Evolutionary conservation across 1,284 basidiomycete genomes (phyloP), one percentile per base, ranked within the genome.

Genomic region (Puccinia novopanici): DNA sequence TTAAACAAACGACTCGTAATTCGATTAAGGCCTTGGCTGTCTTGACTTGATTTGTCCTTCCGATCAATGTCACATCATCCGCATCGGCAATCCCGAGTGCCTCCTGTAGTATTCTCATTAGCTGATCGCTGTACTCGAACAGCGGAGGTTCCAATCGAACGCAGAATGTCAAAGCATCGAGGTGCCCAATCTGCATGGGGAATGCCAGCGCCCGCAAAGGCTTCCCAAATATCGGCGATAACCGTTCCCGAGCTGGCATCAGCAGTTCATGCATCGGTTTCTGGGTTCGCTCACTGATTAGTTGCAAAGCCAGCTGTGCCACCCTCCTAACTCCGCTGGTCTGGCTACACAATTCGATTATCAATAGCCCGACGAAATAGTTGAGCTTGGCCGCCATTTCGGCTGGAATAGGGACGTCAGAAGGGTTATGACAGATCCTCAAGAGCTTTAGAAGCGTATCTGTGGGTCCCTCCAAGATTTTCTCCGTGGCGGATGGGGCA

Each of bases 201-300:
- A 98, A 96, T 0, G 95, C 95, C 24, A 99, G 89, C 0, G 97
- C 97, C 78, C 97, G 90, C n/a, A 99, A 89, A 24, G 97, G 97
- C 85, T 99, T 99, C 37, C 92, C 93, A 87, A 94, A 99, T 84
- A 99, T 96, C 0, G 92, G 91, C 24, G 90, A 90, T 85, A 98
- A 91, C 19, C 95, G 91, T 81, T 94, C 92, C 71, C 94, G 92
- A 83, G 95, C 93, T 1, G 93, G 92, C 83, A 90, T 87, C 68
- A 99, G 88, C 30, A 99, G 88, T 54, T 95, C 93, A 57, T 91
- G 89, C 48, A 93, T 89, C 0, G 92, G 89, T 83, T 90, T 90
- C 24, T 90, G 90, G 79, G 90, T 92, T 42, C 93, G 87, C 81
- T 92, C 89, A 1, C 93, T 91, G 6, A 99, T 88, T 52, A 94